A percentile compares a stretch with the other conserved stretches of the same genome.
Conservation (phyloP, 78 protist genomes). For the Chrysochromulina tobinii region DNA sequence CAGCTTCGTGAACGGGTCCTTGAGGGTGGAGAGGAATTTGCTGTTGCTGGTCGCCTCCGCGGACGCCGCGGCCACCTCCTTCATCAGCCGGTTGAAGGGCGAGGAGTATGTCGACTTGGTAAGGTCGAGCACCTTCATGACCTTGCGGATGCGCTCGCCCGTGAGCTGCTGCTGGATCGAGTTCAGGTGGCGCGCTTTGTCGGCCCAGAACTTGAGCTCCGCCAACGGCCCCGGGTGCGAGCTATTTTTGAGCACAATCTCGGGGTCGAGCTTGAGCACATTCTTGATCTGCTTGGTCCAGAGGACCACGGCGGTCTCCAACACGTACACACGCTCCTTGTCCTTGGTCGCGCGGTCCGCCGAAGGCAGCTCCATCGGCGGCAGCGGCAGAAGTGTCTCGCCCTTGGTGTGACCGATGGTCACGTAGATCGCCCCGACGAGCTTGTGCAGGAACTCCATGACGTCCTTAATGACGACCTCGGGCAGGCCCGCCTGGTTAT, state of each 20-base stretch:
- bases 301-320: neutral
- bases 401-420: conserved; percentile 30
- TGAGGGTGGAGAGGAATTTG: conserved; percentile 44
- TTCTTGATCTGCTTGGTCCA: conserved; percentile 20
- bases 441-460: neutral
- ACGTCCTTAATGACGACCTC: conserved; percentile 40
- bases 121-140: conserved; percentile 43
- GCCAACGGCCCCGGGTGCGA: conserved; percentile 63
- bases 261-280: conserved; percentile 33
- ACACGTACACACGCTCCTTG: conserved; percentile 8
- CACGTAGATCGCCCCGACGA: neutral
- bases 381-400: conserved; percentile 23
- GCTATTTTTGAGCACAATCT: too few species aligned
- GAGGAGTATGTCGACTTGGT: conserved; percentile 35
- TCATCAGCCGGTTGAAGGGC: conserved; percentile 27
- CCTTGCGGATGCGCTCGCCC: neutral
- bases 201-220: conserved; percentile 81
- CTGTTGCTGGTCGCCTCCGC: conserved; percentile 39
- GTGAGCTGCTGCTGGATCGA: conserved; percentile 33
- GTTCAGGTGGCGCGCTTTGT: conserved; percentile 54
- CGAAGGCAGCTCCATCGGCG: neutral
- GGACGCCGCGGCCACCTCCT: conserved; percentile 39
- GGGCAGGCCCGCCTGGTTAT: conserved; percentile 51
- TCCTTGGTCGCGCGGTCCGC: neutral
- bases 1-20: neutral